These are phyloP conservation scores for Lablab purpureus DNA, from an alignment of 306 rosid genomes.

Conservation along the genomic window DNA sequence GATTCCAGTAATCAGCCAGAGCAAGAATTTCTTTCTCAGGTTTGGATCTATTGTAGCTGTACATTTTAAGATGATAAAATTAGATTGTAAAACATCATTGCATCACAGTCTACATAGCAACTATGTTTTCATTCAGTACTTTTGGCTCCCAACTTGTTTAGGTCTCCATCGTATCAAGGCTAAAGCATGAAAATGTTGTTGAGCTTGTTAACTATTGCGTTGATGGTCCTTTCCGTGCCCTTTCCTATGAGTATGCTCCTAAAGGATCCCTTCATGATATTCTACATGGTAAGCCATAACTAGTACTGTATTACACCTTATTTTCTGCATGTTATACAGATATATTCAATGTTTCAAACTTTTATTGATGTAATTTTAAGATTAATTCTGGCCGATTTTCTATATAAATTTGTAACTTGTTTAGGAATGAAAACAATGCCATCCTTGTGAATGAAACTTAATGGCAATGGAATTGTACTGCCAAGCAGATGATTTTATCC, in stretches of 20 bases:
- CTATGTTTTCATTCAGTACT: conserved; percentile 2
- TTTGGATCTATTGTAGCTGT: conserved; percentile 23
- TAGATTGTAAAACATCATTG: background rate
- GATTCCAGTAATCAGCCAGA: conserved; percentile 79
- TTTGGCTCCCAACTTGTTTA: conserved; percentile 31
- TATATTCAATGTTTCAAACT: conserved; percentile 20
- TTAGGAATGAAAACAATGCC: conserved; percentile 22
- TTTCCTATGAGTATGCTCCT: conserved; percentile 80
- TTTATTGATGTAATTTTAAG: background rate
- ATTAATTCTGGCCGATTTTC: conserved; percentile 25
- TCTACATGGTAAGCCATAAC: conserved; percentile 67
- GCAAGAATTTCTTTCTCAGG: conserved; percentile 83
- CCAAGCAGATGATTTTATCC: background rate
- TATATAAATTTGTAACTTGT: background rate
- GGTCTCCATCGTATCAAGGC: conserved; percentile 89
- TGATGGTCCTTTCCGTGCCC: conserved; percentile 76
- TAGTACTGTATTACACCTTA: background rate
- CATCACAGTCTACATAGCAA: conserved; percentile 1
- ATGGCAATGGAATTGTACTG: background rate
- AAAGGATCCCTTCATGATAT: conserved; percentile 83
- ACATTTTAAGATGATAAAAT: background rate
- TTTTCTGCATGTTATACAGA: conserved; percentile 27
- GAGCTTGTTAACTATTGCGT: conserved; percentile 76
- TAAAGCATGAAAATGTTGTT: conserved; percentile 70
- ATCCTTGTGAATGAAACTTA: conserved; percentile 11